phyloP scores from a whole-genome alignment of 2,329 filamentous ascomycete genomes.

The Tolypocladium ophioglossoides region DNA sequence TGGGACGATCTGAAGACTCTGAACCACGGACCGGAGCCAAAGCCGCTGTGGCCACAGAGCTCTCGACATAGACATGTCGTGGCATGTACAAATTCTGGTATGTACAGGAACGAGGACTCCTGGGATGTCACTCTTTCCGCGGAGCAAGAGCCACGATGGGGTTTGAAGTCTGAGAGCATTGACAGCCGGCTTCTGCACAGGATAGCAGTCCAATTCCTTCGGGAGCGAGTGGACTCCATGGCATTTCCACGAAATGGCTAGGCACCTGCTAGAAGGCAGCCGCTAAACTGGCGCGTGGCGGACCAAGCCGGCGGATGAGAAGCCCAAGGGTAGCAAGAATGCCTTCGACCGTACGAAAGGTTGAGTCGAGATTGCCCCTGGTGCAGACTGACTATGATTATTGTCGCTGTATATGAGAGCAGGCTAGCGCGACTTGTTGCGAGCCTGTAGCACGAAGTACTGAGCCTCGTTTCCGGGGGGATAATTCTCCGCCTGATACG shows the following conservation, averaged over 20 bases:
- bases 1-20: background rate
- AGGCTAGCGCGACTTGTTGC: background rate
- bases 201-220: background rate
- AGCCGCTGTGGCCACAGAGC: too few relatives aligned
- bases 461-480: background rate
- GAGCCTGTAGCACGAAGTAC: background rate
- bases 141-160: background rate
- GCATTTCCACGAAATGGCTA: background rate
- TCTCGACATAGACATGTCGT: background rate
- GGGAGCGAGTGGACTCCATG: background rate
- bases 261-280: background rate
- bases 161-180: background rate
- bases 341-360: background rate
- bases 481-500: background rate
- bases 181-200: background rate
- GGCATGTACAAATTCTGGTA: background rate
- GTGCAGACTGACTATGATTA: background rate
- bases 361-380: background rate
- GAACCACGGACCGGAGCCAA: background rate
- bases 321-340: background rate
- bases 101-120: too few relatives aligned
- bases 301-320: background rate
- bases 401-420: background rate
- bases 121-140: too few relatives aligned
- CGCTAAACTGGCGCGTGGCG: background rate